Percentiles rank a stretch among this genome's conserved stretches.
Conservation (phyloP, 208 protist species). For the Leishmania major region DNA sequence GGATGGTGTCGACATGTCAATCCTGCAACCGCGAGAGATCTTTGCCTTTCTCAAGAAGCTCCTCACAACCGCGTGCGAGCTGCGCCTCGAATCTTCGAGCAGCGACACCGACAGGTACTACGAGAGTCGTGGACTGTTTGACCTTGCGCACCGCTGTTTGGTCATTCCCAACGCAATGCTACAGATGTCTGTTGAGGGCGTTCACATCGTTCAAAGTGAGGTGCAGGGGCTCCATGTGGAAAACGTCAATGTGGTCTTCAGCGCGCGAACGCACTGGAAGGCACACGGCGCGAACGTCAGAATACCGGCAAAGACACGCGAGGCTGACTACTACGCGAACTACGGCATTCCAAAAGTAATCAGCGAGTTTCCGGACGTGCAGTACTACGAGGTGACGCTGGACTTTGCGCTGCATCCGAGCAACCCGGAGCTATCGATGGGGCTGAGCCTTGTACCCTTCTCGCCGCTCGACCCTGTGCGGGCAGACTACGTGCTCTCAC, state of each 20-base stretch:
- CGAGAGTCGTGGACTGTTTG: conserved; percentile 65
- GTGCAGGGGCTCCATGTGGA: conserved; percentile 84
- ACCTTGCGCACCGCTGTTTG: conserved; percentile 64
- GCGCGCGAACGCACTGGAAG: conserved; percentile 83
- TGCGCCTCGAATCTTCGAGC: conserved; percentile 20
- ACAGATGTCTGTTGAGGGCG: conserved; percentile 63
- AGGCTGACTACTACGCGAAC: conserved; percentile 70
- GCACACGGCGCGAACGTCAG: conserved; percentile 38
- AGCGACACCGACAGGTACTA: conserved; percentile 36
- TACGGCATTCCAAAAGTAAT: conserved; percentile 72
- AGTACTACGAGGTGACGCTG: conserved; percentile 86
- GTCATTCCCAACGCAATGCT: conserved; percentile 82
- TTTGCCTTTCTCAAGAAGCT: conserved; percentile 71
- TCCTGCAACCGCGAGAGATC: conserved; percentile 73
- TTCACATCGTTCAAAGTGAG: conserved; percentile 80
- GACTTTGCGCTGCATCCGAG: conserved; percentile 60
- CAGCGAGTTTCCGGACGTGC: conserved; percentile 74
- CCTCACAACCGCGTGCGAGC: conserved; percentile 34
- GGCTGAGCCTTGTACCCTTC: conserved; percentile 56
- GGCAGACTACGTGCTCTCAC: conserved; percentile 46
- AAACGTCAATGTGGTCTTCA: conserved; percentile 65
- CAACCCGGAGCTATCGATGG: conserved; percentile 52
- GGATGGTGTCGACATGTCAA: conserved; percentile 84
- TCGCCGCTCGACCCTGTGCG: conserved; percentile 43
- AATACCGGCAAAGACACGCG: conserved; percentile 30